These are phyloP conservation scores for Trichoderma asperellum DNA, from an alignment of 2,329 filamentous ascomycete genomes.

Conservation along the genomic window DNA sequence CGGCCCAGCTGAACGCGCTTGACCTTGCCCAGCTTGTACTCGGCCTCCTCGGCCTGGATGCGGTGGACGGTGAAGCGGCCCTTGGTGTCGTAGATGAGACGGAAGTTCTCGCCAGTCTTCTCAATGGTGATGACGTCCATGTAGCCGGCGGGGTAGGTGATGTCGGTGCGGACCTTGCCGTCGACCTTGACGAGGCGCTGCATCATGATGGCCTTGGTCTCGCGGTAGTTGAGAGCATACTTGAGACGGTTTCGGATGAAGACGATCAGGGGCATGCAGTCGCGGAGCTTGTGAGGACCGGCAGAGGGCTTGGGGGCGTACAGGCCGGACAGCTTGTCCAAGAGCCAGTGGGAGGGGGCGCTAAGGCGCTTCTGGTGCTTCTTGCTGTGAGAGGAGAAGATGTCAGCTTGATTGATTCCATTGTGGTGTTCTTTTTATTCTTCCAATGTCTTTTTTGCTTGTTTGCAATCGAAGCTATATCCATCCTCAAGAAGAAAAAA, in stretches of 20 bases:
- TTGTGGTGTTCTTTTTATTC: background rate
- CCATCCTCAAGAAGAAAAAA: background rate
- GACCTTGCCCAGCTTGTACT: conserved; percentile 99
- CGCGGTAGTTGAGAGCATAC: conserved; percentile 98
- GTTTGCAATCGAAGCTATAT: background rate
- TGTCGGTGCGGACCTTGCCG: conserved; percentile 98
- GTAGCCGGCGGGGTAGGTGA: conserved; percentile 96
- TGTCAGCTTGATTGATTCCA: conserved; percentile 37
- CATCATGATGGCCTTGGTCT: conserved; percentile 98
- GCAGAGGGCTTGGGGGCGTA: conserved; percentile 71
- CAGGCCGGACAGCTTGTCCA: conserved; percentile 98
- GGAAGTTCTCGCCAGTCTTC: conserved; percentile 99
- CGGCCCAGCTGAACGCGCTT: conserved; percentile 99
- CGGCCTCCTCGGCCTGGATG: conserved; percentile 96
- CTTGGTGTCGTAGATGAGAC: conserved; percentile 99
- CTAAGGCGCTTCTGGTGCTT: conserved; percentile 99
- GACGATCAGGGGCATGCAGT: conserved; percentile 98
- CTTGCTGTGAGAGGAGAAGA: conserved; percentile 63
- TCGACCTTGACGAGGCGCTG: conserved; percentile 99
- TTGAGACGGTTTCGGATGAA: conserved; percentile 97
- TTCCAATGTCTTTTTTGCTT: background rate
- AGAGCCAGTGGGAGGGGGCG: conserved; percentile 98
- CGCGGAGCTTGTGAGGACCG: conserved; percentile 99
- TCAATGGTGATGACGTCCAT: conserved; percentile 99
- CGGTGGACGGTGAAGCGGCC: conserved; percentile 99